These are phyloP conservation scores for Termitomyces sp. DNA, from an alignment of 768 basidiomycete species.

Conservation along the genomic window DNA sequence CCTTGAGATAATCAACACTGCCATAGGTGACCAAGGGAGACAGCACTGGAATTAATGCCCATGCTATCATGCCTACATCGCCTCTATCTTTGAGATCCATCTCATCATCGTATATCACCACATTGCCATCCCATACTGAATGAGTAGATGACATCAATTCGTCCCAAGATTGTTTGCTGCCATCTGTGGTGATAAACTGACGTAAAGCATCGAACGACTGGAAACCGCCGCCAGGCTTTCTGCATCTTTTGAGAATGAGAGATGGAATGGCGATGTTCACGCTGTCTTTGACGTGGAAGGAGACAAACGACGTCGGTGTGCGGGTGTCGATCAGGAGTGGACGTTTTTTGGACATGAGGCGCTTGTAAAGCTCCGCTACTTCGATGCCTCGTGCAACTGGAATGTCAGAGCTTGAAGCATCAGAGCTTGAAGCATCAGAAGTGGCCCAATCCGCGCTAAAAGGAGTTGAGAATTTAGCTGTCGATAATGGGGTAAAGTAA, in stretches of 20 bases:
- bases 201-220: slow-evolving; percentile 63
- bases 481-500: slow-evolving; percentile 49
- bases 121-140: slow-evolving; percentile 62
- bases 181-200: slow-evolving; percentile 78
- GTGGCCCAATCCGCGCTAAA: slow-evolving; percentile 22
- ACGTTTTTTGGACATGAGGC: slow-evolving; percentile 41
- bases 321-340: slow-evolving; percentile 84
- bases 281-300: slow-evolving; percentile 60
- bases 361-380: slow-evolving; percentile 40
- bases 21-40: slow-evolving; percentile 50
- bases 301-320: slow-evolving; percentile 57
- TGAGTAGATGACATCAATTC: slow-evolving; percentile 40
- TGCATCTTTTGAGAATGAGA: slow-evolving; percentile 81
- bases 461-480: slow-evolving; percentile 19
- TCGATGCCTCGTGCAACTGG: slow-evolving; percentile 30
- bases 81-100: slow-evolving; percentile 64
- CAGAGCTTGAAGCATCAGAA: slow-evolving; percentile 10
- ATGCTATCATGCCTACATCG: slow-evolving; percentile 51
- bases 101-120: slow-evolving; percentile 73
- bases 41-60: slow-evolving; percentile 65
- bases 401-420: slow-evolving; percentile 17
- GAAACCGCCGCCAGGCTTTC: slow-evolving; percentile 65
- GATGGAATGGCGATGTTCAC: slow-evolving; percentile 87
- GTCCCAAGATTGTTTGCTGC: slow-evolving; percentile 71
- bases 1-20: slow-evolving; percentile 62